Percentiles rank a stretch among this genome's conserved stretches.
Conservation (phyloP, 345 rosid species). For the Citrus sp. region DNA sequence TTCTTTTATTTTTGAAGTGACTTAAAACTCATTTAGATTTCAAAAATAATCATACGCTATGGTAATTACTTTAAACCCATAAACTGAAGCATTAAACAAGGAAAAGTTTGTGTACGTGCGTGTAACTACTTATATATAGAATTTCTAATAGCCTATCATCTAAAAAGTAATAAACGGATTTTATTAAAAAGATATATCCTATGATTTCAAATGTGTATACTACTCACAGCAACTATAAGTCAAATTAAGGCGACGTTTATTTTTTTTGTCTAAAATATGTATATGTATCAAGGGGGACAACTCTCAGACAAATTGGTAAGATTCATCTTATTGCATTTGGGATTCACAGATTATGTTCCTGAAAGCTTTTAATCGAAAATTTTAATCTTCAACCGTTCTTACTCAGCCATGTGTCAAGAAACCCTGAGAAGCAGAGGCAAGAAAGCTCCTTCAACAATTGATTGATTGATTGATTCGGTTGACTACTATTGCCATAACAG, state of each 20-base stretch:
- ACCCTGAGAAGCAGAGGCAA: conserved; percentile 65
- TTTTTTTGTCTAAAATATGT: too few species aligned
- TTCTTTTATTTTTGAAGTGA: too few species aligned
- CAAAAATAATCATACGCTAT: too few species aligned
- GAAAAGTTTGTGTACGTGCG: too few species aligned
- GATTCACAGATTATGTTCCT: not conserved
- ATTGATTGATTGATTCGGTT: conserved; percentile 69
- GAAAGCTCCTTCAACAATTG: conserved; percentile 75
- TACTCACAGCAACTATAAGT: not conserved
- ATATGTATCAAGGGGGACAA: conserved; percentile 45
- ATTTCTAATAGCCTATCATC: not conserved
- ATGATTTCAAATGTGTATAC: not conserved
- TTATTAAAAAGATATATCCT: not conserved
- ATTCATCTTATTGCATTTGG: conserved; percentile 2
- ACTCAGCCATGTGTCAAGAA: conserved; percentile 48
- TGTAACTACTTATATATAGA: too few species aligned
- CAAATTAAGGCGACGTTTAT: fast-evolving
- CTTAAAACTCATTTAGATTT: too few species aligned
- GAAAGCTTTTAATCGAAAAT: not conserved
- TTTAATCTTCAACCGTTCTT: conserved; percentile 3
- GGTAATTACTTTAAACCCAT: too few species aligned
- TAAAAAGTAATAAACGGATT: too few species aligned
- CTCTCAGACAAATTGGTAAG: conserved; percentile 82
- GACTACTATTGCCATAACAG: conserved; percentile 76
- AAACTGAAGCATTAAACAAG: too few species aligned